Evolutionary conservation across 441 rosid genomes (phyloP), one percentile per base, ranked within the genome.

Genomic region (Capsella rubella): DNA sequence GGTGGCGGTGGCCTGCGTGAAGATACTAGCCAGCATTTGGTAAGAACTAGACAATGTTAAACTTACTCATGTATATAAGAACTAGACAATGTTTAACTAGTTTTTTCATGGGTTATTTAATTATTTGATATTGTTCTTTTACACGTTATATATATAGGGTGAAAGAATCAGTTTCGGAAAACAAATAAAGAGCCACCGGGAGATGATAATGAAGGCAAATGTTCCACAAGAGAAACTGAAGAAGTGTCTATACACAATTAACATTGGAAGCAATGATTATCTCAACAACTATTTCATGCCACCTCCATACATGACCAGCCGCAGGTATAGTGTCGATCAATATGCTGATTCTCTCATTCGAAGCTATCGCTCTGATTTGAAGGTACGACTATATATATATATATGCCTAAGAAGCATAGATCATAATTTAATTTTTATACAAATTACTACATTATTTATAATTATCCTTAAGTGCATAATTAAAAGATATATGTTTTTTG

Each of bases 231-330:
- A 70, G 10, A 64, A 69, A 60, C 35, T 87, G 32, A 78, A 76
- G 21, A 53, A 81, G 59, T 86, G 92, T 83, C 31, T 88, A 34
- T 85, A 85, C 64, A 69, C 89, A 1, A 78, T 90, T 11, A 85
- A 82, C 47, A 76, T 85, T 2, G 92, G 95, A 45, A 82, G 64
- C 74, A 87, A 88, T 53, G 95, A 90, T 40, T 88, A 85, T 79
- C 54, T 85, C 6, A 81, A 79, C 82, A 87, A 90, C 37, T 90
- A 88, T 79, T 86, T 87, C 70, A 32, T 76, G 85, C 85, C 84
- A 3, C 13, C 67, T 1, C 52, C 76, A 11, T 86, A 81, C 59
- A 47, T 37, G 0, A 83, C 82, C 34, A 70, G 81, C 42, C 5
- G n/a, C 25, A 42, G 27, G 0, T 79, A 57, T 53, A 70, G 75